These are phyloP conservation scores for Boeremia lycopersici DNA, from an alignment of 2,329 filamentous ascomycete species.

Conservation along the genomic window DNA sequence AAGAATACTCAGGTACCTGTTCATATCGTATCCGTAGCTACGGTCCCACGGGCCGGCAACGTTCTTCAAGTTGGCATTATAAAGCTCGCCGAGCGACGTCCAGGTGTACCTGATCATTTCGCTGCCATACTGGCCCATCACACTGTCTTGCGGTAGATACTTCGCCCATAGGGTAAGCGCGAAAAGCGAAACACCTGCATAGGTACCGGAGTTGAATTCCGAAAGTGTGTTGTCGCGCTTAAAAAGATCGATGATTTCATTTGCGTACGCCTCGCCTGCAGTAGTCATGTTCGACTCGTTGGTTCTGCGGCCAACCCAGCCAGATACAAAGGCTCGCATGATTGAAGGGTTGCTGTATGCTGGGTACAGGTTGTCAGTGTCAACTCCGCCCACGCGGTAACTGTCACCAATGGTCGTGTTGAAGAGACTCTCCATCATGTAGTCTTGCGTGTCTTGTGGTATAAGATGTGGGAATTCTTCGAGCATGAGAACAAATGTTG, in stretches of 20 bases:
- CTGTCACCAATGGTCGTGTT: conserved; percentile 64
- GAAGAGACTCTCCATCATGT: conserved; percentile 61
- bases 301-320: conserved; percentile 62
- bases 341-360: conserved; percentile 66
- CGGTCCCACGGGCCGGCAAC: conserved; percentile 70
- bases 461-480: conserved; percentile 63
- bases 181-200: conserved; percentile 66
- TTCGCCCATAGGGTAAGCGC: conserved; percentile 65
- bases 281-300: conserved; percentile 65
- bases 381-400: conserved; percentile 65
- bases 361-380: conserved; percentile 67
- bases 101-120: conserved; percentile 61
- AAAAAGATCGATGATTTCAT: conserved; percentile 63
- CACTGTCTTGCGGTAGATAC: conserved; percentile 60
- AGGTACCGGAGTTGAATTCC: conserved; percentile 68
- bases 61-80: conserved; percentile 65
- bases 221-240: conserved; percentile 62
- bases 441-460: conserved; percentile 43
- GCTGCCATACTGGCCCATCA: conserved; percentile 60
- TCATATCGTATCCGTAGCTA: conserved; percentile 69
- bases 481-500: conserved; percentile 62
- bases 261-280: conserved; percentile 62
- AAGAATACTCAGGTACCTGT: conserved; percentile 64
- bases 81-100: conserved; percentile 59
- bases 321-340: conserved; percentile 67